phyloP scores from a whole-genome alignment of 2,329 filamentous ascomycete genomes.

The Paracorniculantispora psalliotae region DNA sequence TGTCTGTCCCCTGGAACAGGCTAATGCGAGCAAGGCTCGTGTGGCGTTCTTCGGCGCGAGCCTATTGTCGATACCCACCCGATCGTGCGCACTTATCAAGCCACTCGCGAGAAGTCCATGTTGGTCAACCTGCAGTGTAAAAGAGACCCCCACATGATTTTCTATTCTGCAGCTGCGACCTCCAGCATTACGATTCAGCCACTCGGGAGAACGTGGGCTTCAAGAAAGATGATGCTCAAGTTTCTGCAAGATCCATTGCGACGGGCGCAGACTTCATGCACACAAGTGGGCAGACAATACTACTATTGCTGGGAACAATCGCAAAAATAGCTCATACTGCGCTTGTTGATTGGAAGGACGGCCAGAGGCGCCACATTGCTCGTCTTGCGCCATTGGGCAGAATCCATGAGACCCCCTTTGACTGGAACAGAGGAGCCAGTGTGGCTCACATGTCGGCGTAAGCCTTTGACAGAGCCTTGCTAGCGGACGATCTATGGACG shows the following conservation, averaged over 20 bases:
- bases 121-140: constrained; percentile 80
- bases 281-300: constrained; percentile 74
- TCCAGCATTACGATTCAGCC: constrained; percentile 42
- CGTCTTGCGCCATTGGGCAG: constrained; percentile 82
- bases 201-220: constrained; percentile 75
- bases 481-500: no score
- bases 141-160: constrained; percentile 22
- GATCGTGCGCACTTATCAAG: constrained; percentile 74
- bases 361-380: constrained; percentile 72
- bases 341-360: constrained; percentile 75
- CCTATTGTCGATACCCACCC: constrained; percentile 72
- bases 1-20: constrained; percentile 78
- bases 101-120: constrained; percentile 77
- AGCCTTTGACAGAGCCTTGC: background rate
- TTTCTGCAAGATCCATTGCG: constrained; percentile 57
- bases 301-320: constrained; percentile 83
- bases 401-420: constrained; percentile 59
- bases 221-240: constrained; percentile 71
- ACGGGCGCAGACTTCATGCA: constrained; percentile 62
- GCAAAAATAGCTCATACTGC: constrained; percentile 75
- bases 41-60: constrained; percentile 68
- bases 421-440: background rate
- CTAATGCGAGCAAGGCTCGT: constrained; percentile 59
- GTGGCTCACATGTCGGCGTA: background rate
- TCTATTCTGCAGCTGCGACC: background rate